A percentile compares a stretch with the other conserved stretches of the same genome.
Evolutionary conservation across 495 filamentous ascomycete genomes (phyloP).

Genomic region (Evansstolkia leycettana): DNA sequence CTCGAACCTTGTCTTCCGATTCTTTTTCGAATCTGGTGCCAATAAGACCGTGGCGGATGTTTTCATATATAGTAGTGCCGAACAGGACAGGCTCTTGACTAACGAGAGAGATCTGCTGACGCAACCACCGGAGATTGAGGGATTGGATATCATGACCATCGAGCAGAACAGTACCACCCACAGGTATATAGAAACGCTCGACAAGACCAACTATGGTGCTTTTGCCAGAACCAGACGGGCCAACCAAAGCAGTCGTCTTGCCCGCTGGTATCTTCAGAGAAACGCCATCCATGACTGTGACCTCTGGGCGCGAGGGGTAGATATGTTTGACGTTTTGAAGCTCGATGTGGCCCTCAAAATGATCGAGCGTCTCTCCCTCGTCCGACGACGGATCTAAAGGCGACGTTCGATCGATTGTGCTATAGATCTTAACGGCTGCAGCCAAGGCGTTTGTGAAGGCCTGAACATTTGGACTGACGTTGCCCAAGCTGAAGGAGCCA

Average conservation of each 20-base stretch:
- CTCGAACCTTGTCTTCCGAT: constrained; percentile 47
- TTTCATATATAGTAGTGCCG: constrained; percentile 72
- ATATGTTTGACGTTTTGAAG: constrained; percentile 80
- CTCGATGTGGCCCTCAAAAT: constrained; percentile 66
- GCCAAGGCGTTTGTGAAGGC: constrained; percentile 73
- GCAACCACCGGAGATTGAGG: constrained; percentile 82
- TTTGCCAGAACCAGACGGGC: constrained; percentile 82
- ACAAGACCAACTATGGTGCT: constrained; percentile 86
- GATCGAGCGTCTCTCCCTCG: constrained; percentile 54
- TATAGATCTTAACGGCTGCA: constrained; percentile 82
- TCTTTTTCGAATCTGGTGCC: constrained; percentile 66
- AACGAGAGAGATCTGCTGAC: constrained; percentile 83
- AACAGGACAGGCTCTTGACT: constrained; percentile 66
- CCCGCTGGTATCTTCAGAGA: constrained; percentile 69
- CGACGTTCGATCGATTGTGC: constrained; percentile 81
- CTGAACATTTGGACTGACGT: constrained; percentile 74
- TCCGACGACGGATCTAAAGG: constrained; percentile 71
- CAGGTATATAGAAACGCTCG: constrained; percentile 85
- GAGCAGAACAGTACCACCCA: constrained; percentile 64
- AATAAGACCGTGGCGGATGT: constrained; percentile 79
- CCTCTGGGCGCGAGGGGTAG: constrained; percentile 86
- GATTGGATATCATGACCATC: constrained; percentile 74
- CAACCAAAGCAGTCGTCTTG: constrained; percentile 77
- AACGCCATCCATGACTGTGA: constrained; percentile 74
- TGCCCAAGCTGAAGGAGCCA: constrained; percentile 81